A percentile compares a stretch with the other conserved stretches of the same genome.
Evolutionary conservation across 371 early-diverging fungal genomes (phyloP).

Genomic region (Haplosporangium sp.): DNA sequence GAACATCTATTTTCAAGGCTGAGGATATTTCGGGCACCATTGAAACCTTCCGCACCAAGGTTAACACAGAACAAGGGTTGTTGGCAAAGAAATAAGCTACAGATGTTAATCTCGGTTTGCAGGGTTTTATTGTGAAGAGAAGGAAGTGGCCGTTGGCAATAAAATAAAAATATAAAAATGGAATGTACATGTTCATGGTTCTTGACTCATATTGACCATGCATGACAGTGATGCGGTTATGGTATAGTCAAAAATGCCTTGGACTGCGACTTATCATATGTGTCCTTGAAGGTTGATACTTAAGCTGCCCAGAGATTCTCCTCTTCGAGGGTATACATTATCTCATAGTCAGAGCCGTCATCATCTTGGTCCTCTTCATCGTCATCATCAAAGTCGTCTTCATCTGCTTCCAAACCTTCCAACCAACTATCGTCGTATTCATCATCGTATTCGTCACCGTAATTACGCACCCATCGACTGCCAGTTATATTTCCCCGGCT

Average conservation of each 20-base stretch:
- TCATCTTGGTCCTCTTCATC: conserved; percentile 12
- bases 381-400: conserved; percentile 10
- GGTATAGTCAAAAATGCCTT: neutral
- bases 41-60: conserved; percentile 70
- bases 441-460: neutral
- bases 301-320: too few species aligned
- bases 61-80: conserved; percentile 66
- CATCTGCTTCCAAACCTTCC: conserved; percentile 1
- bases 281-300: too few species aligned
- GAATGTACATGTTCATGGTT: neutral
- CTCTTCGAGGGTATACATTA: neutral
- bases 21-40: conserved; percentile 82
- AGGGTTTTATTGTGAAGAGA: neutral
- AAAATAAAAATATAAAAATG: neutral
- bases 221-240: too few species aligned
- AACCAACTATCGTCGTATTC: neutral
- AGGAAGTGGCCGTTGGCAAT: too few species aligned
- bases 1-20: conserved; percentile 94
- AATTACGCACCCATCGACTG: neutral
- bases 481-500: neutral
- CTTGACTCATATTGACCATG: neutral
- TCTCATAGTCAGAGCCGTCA: conserved; percentile 3
- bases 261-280: too few species aligned
- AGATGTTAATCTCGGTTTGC: too few species aligned
- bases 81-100: conserved; percentile 33